Conservation (phyloP, 2,329 filamentous ascomycete genomes). For the Aspergillus sp. region DNA sequence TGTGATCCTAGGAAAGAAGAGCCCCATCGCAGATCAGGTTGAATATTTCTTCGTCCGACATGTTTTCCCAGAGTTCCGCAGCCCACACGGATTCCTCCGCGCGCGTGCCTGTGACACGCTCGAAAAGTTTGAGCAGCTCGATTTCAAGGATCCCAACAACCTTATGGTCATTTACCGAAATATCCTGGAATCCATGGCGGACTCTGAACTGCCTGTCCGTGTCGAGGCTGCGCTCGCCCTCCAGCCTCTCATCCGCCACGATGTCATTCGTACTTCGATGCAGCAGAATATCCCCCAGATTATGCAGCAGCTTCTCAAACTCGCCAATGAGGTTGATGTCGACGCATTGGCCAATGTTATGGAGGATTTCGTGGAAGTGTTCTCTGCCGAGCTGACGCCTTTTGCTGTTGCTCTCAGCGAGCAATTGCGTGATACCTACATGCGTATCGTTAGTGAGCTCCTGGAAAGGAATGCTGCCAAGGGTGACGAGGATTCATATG, state of each 20-base stretch:
- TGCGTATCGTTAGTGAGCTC: constrained; percentile 88
- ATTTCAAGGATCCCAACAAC: constrained; percentile 96
- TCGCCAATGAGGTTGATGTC: constrained; percentile 97
- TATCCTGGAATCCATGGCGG: constrained; percentile 95
- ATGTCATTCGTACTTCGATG: constrained; percentile 92
- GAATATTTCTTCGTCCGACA: constrained; percentile 98
- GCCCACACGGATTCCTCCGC: constrained; percentile 84
- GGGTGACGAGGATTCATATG: constrained; percentile 75
- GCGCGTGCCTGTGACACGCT: constrained; percentile 95
- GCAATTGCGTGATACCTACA: constrained; percentile 92
- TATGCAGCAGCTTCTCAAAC: constrained; percentile 96
- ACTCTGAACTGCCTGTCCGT: constrained; percentile 86
- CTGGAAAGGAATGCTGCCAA: constrained; percentile 79
- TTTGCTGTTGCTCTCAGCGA: constrained; percentile 96
- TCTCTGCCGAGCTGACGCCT: constrained; percentile 92
- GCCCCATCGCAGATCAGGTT: constrained; percentile 93
- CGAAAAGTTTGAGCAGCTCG: constrained; percentile 95
- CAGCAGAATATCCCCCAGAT: constrained; percentile 97
- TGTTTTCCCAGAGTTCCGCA: constrained; percentile 97
- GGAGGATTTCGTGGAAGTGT: constrained; percentile 99
- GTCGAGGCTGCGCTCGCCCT: constrained; percentile 92
- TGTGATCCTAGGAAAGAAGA: constrained; percentile 96
- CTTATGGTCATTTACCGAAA: constrained; percentile 94
- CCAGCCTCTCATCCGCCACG: constrained; percentile 92
- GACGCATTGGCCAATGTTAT: constrained; percentile 97